Evolutionary conservation across 305 asterid species (phyloP), one percentile per base, ranked within the genome.

Genomic region (Solanum hybrid): DNA sequence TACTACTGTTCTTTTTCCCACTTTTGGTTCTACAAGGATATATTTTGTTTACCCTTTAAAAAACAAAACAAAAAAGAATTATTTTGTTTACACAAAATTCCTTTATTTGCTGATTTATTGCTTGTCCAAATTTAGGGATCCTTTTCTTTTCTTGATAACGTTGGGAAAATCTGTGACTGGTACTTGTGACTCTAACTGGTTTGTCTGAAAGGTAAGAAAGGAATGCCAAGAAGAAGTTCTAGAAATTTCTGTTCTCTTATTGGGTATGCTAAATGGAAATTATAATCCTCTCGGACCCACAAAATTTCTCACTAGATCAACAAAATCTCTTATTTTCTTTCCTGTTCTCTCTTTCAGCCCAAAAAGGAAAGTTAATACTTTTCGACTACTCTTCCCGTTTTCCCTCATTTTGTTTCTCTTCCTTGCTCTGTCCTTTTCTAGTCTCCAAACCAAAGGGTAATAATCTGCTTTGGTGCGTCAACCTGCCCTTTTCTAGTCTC

Each of bases 321-420:
- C 86, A 80, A 80, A 80, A 51, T 5, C 1, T 17, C 38, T 29
- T 29, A 2, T 10, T 41, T 32, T 22, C 41, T 32, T 51, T 45
- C 75, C 29, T 17, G 38, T 31, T 83, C 15, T 17, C 41, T 29
- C 39, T 84, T 45, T 83, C 87, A 4, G 88, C 39, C 75, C 88
- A 29, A 2, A 45, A 20, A 83, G 38, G 29, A 83, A 83, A 45
- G 87, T 45, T 82, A 9, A 10, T 45, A 45, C 88, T 29, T 29
- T 34, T 79, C 61, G 3, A 7, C 5, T 26, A 36, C 75, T 83
- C 39, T 83, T 29, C 75, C 75, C 29, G 1, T 31, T 51, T 31
- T 84, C 88, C 88, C 31, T 84, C 76, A 17, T 84, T 51, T 84
- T 84, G 6, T 84, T 51, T 84, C 72, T 84, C 88, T 31, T 84